Evolutionary conservation across 306 rosid genomes (phyloP).

Genomic region (Pueraria montana): DNA sequence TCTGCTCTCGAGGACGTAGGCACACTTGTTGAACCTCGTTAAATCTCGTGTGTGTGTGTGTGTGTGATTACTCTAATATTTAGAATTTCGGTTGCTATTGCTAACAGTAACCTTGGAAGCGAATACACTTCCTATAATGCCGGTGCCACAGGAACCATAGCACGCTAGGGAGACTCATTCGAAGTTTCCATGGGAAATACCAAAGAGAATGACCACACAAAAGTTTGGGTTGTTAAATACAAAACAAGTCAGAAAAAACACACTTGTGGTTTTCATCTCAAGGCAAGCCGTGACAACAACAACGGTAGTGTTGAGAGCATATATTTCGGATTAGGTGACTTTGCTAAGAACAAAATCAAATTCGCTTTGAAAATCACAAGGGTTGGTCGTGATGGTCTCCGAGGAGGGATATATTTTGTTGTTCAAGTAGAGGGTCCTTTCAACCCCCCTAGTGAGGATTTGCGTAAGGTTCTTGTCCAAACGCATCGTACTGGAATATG

Average conservation of each 20-base stretch:
- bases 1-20: too few relatives aligned
- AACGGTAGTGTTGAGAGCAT: conserved; percentile 21
- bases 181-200: conserved; percentile 26
- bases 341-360: not conserved
- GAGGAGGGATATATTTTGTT: conserved; percentile 40
- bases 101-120: conserved; percentile 43
- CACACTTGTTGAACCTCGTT: too few relatives aligned
- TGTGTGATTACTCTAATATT: too few relatives aligned
- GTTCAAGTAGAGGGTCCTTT: conserved; percentile 45
- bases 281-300: conserved; percentile 15
- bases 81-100: too few relatives aligned
- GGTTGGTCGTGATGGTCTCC: not conserved
- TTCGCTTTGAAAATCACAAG: conserved; percentile 22
- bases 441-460: conserved; percentile 37
- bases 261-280: conserved; percentile 37
- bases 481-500: conserved; percentile 9
- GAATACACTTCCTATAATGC: conserved; percentile 23
- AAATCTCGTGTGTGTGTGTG: too few relatives aligned
- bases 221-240: conserved; percentile 42
- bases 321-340: conserved; percentile 29
- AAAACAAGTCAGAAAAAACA: not conserved
- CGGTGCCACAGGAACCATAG: not conserved
- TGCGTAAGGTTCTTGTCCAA: conserved; percentile 38
- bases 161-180: conserved; percentile 38
- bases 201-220: conserved; percentile 36